These are phyloP conservation scores for Phytophthora palmivora DNA, from an alignment of 352 stramenopile genomes.

Conservation along the genomic window DNA sequence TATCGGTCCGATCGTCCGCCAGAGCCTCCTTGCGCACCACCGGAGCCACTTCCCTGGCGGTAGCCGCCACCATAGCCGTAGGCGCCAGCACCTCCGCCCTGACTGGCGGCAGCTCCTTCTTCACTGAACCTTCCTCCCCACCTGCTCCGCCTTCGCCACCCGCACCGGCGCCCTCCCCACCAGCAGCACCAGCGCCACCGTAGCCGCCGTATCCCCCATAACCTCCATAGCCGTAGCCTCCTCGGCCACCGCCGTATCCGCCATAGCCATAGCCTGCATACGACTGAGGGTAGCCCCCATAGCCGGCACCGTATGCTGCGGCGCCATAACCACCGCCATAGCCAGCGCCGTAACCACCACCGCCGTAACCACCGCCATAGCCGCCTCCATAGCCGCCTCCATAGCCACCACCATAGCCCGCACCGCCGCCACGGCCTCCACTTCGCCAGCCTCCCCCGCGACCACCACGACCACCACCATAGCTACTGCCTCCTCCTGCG, in stretches of 20 bases:
- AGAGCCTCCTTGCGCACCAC: constrained; percentile 58
- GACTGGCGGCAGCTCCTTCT: constrained; percentile 22
- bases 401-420: too few species aligned
- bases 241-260: constrained; percentile 53
- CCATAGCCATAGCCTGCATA: constrained; percentile 51
- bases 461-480: constrained; percentile 30
- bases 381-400: background rate
- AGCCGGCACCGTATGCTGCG: constrained; percentile 10
- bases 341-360: constrained; percentile 45
- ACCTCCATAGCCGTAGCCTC: constrained; percentile 53
- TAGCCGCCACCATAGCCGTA: constrained; percentile 59
- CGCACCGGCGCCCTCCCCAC: constrained; percentile 14
- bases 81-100: constrained; percentile 16
- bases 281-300: constrained; percentile 46
- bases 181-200: constrained; percentile 28
- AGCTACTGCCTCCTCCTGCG: constrained; percentile 36
- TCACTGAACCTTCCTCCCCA: constrained; percentile 48
- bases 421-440: constrained; percentile 15
- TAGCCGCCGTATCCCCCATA: constrained; percentile 36
- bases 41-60: constrained; percentile 60
- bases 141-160: constrained; percentile 36
- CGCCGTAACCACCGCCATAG: constrained; percentile 39
- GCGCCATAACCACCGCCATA: too few species aligned
- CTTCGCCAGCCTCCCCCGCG: constrained; percentile 38
- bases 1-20: constrained; percentile 82